phyloP scores from a whole-genome alignment of 768 basidiomycete species.

The Russula sp. region DNA sequence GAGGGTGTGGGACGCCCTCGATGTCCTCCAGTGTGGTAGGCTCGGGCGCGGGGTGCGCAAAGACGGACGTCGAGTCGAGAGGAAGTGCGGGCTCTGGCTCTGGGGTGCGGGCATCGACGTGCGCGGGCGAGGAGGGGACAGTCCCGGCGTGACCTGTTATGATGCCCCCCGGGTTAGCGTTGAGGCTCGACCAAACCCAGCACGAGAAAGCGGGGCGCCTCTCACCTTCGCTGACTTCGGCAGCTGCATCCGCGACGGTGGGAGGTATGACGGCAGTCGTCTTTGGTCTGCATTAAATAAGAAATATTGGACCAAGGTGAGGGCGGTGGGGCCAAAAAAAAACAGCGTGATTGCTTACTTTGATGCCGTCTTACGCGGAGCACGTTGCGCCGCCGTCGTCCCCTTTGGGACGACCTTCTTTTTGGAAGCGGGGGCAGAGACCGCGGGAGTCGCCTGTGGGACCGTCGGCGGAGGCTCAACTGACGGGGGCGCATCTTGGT shows the following conservation, averaged over 20 bases:
- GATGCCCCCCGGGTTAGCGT: not conserved
- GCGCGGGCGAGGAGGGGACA: constrained; percentile 21
- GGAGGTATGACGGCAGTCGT: not conserved
- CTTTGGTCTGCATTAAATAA: not conserved
- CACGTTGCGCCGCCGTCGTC: constrained; percentile 25
- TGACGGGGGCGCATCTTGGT: not conserved
- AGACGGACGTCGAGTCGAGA: not conserved
- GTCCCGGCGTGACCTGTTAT: constrained; percentile 21
- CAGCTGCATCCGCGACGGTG: not conserved
- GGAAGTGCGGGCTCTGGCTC: constrained; percentile 5
- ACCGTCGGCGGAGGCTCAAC: constrained; percentile 3
- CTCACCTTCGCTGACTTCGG: constrained; percentile 13
- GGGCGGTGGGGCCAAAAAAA: not conserved
- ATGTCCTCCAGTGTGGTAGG: constrained; percentile 33
- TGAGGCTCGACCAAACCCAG: not conserved
- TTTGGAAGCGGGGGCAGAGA: constrained; percentile 20
- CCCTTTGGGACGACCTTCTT: constrained; percentile 25
- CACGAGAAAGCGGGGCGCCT: not conserved
- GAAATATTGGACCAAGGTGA: not conserved
- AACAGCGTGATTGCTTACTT: constrained; percentile 23
- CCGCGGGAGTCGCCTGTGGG: constrained; percentile 10
- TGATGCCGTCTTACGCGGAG: constrained; percentile 26
- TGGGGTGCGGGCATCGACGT: constrained; percentile 9
- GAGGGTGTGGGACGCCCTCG: constrained; percentile 55
- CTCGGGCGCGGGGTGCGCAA: constrained; percentile 3